Evolutionary conservation across 352 stramenopile genomes (phyloP).

Genomic region (Globisporangium iwayamae): DNA sequence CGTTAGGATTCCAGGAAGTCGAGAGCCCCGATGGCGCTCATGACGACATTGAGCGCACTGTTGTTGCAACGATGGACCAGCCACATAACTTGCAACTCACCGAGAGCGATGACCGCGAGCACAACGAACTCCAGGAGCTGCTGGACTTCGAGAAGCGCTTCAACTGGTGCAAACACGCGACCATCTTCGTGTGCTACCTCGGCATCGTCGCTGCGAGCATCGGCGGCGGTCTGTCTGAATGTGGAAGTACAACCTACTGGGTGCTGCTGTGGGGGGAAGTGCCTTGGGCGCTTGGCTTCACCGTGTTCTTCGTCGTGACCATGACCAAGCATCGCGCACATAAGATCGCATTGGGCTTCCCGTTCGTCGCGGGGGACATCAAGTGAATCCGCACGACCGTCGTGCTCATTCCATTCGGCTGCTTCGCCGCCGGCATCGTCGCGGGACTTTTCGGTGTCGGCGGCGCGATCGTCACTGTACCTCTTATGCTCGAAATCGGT

Average conservation of each 20-base stretch:
- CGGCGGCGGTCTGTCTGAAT: conserved; percentile 11
- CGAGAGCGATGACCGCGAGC: conserved; percentile 7
- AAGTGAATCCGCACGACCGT: conserved; percentile 35
- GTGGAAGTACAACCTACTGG: conserved; percentile 14
- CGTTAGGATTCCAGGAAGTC: conserved; percentile 8
- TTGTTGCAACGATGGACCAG: background rate
- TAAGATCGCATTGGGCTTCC: conserved; percentile 35
- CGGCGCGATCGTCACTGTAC: conserved; percentile 46
- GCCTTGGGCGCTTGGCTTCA: conserved; percentile 43
- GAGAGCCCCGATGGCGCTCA: background rate
- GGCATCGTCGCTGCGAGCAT: conserved; percentile 27
- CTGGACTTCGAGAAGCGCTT: conserved; percentile 33
- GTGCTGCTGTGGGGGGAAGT: conserved; percentile 40
- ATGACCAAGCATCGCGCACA: conserved; percentile 31
- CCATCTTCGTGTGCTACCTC: conserved; percentile 42
- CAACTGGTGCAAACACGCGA: conserved; percentile 32
- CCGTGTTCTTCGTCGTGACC: conserved; percentile 22
- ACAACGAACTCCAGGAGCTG: conserved; percentile 2
- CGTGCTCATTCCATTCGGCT: conserved; percentile 30
- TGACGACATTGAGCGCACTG: background rate
- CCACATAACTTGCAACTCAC: conserved; percentile 8
- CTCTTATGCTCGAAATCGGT: conserved; percentile 52
- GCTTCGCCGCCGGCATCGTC: conserved; percentile 32
- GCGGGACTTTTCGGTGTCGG: conserved; percentile 46
- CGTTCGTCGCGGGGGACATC: conserved; percentile 35